Conservation (phyloP, 2,329 filamentous ascomycete species). For the Penicillium sclerotiorum region DNA sequence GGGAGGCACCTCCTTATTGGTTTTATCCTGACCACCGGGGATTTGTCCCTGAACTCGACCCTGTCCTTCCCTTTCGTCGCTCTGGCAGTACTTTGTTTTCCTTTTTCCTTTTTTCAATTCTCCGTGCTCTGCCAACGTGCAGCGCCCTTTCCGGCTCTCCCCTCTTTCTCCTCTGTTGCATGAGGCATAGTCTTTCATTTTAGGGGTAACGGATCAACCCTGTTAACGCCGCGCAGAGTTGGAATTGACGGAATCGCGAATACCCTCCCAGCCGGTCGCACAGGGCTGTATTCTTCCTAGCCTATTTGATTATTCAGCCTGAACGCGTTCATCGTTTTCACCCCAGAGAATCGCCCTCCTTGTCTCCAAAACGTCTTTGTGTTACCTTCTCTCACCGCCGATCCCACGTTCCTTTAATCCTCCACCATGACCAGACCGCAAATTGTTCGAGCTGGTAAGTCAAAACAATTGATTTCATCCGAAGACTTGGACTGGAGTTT, state of each 20-base stretch:
- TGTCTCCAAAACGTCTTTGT: slow-evolving; percentile 12
- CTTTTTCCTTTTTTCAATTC: slow-evolving; percentile 9
- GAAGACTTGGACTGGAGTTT: not conserved
- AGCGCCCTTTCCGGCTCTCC: slow-evolving; percentile 20
- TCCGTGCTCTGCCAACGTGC: slow-evolving; percentile 1
- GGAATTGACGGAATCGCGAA: not conserved
- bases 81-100: slow-evolving; percentile 35
- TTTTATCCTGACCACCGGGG: slow-evolving; percentile 3
- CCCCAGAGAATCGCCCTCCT: slow-evolving; percentile 19
- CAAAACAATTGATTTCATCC: not conserved
- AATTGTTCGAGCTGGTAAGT: slow-evolving; percentile 50
- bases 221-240: slow-evolving; percentile 8
- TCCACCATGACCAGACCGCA: slow-evolving; percentile 46
- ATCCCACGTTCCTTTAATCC: slow-evolving; percentile 21
- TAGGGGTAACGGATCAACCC: slow-evolving; percentile 11
- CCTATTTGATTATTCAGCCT: not conserved
- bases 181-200: slow-evolving; percentile 30
- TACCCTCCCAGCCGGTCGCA: not conserved
- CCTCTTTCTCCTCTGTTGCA: slow-evolving; percentile 19
- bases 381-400: slow-evolving; percentile 13
- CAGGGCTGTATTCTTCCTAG: not conserved
- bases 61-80: slow-evolving; percentile 25
- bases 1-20: slow-evolving; percentile 32
- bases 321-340: slow-evolving; percentile 5
- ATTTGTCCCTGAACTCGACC: slow-evolving; percentile 5